Base-by-base conservation (phyloP, 495 filamentous ascomycete species). In the Penicillium alfredii region DNA sequence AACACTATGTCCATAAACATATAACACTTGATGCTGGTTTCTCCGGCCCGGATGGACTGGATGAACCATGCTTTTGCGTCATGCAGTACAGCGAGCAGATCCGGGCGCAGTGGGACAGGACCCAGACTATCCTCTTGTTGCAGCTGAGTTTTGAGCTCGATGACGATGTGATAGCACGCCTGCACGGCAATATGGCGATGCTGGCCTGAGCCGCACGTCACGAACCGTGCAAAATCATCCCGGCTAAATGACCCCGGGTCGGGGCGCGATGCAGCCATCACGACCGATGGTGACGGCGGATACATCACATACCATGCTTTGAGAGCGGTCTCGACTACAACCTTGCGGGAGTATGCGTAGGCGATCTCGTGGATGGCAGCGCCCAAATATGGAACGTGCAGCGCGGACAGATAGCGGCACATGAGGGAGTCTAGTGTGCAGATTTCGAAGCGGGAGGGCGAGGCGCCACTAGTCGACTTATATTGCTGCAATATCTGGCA, bases 11-110 rank as follows among this genome's bases (percentile, higher is more conserved):
- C 38, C 0, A 54, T 43, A 16, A 78, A 51, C 16, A 81, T 25
- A 27, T 71, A 71, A 1, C 68, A 72, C 40, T 79, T 80, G n/a
- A 72, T 56, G 42, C 77, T 80, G 0, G 69, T 76, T 50, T 78
- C 71, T 3, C 76, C 77, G 2, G 56, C 60, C 24, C 62, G 29
- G 3, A 79, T 61, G 20, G 53, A 57, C 7, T 40, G 39, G 48
- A 71, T 49, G 0, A 35, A 20, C 68, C 69, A 78, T 4, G 33
- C 33, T 24, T 61, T 63, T 0, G 68, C 63, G 16, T 78, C 66
- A 0, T 64, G 49, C 3, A 80, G 6, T 3, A 73, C 55, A 2
- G 54, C 35, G 2, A 78, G 38, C 13, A 80, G 43, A 39, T 79
- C 74, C 0, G 54, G 54, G 8, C 74, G 63, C 1, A 72, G 43